These are phyloP conservation scores for Candolleomyces aberdarensis DNA, from an alignment of 768 basidiomycete genomes.

Conservation along the genomic window DNA sequence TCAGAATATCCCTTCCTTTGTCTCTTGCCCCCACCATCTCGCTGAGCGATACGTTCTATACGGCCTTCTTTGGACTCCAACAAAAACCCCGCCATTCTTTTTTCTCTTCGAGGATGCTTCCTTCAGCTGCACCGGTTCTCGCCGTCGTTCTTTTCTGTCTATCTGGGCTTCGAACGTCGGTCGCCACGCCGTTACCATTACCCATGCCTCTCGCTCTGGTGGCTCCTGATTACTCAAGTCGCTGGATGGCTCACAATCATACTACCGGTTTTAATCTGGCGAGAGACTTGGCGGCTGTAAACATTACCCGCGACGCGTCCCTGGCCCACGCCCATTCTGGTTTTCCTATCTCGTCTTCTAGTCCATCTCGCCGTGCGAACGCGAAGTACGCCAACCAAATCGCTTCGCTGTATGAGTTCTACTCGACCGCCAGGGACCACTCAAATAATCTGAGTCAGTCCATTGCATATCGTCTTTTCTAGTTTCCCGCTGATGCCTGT, in stretches of 20 bases:
- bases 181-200: constrained; percentile 37
- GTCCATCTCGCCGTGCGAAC: neutral
- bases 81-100: constrained; percentile 26
- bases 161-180: constrained; percentile 24
- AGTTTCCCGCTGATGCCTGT: neutral
- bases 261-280: constrained; percentile 5
- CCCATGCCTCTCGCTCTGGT: constrained; percentile 25
- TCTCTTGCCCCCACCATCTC: constrained; percentile 19
- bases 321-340: neutral
- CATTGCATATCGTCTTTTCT: constrained; percentile 3
- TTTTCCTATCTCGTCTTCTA: neutral
- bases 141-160: constrained; percentile 36
- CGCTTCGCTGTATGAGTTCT: neutral
- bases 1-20: constrained; percentile 3
- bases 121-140: constrained; percentile 37
- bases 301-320: neutral
- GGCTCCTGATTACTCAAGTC: constrained; percentile 27
- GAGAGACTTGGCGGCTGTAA: neutral
- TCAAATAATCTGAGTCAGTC: constrained; percentile 27
- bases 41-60: constrained; percentile 22
- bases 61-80: constrained; percentile 9
- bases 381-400: neutral
- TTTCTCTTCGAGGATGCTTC: constrained; percentile 20
- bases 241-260: constrained; percentile 12
- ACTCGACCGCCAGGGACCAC: constrained; percentile 4